Evolutionary conservation across 164 flowering plant genomes (phyloP), one percentile per base, ranked within the genome.

Genomic region (Tinospora cordifolia): DNA sequence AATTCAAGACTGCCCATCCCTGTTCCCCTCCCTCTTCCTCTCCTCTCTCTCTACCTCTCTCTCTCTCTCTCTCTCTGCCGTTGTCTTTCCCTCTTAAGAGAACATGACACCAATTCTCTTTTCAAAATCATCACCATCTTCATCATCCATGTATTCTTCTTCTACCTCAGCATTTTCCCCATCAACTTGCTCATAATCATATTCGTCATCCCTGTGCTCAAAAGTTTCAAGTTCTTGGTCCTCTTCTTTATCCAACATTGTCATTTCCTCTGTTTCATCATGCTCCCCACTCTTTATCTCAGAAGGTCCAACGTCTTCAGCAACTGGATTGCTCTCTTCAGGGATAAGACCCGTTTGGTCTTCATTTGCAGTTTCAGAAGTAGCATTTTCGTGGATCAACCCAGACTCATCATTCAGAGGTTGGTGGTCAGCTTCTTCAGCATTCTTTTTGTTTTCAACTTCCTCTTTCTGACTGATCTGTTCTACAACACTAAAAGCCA

Each of bases 101-200:
- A 81, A 66, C 78, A 81, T 69, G 34, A 83, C 90, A 24, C 93
- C 93, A 69, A 90, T 82, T 78, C 83, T 89, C 81, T 88, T 88
- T 24, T 88, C 94, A 81, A 88, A 89, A 75, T 89, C 96, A 76
- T 90, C 93, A 10, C 83, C 93, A 62, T 85, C 93, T 54, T 87
- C 92, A 22, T 87, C 94, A 36, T 85, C 95, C 60, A 76, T 49
- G 75, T 83, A 83, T 66, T 86, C 94, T 41, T 80, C 92, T 68
- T 80, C 93, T 22, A 63, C 73, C 6, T 87, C 89, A 17, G 69
- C 83, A 75, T 82, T 82, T 63, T 84, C 92, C 71, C 82, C 97
- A 15, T 83, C 88, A 60, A 9, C 83, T 34, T 78, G 79, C 70
- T 85, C 89, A 65, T 84, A 83, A 38, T 88, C 86, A 71, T 65